Evolutionary conservation across 225 moss, liverwort and hornwort species (phyloP), one percentile per base, ranked within the genome.

Genomic region (Physcomitrium patens): DNA sequence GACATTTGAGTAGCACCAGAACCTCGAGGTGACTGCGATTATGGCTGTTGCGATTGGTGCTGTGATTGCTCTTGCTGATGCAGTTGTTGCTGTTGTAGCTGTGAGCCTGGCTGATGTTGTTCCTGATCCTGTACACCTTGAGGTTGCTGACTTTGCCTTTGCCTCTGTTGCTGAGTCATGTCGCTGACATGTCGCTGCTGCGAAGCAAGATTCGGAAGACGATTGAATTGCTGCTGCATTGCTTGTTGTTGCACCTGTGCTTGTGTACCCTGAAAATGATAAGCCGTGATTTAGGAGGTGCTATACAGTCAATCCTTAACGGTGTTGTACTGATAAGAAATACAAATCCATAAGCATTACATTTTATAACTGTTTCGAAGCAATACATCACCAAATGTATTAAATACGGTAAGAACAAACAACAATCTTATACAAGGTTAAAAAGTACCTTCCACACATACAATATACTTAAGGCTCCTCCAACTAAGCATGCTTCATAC

Each of bases 231-330:
- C 65, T 87, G 90, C 56, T 83, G 90, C 55, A 76, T 70, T 76
- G 88, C 67, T 77, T 83, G 59, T 81, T 91, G 91, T 72, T 86
- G 91, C 80, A 88, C 78, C 81, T 84, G 84, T 41, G 68, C 70
- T 77, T 83, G 86, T 56, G 73, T 22, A 51, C 64, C 80, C 76
- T 85, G 72, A 18, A 54, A 54, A 22, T 9, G 41, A 81, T 54
- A 42, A 81, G 24, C 65, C 46, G 47, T 44, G 27, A 24, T 26
- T 60, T 51, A 67, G 2, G 43, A 55, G 1, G 37, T 22, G 24
- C 66, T 7, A 75, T 56, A 66, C 7, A 69, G 15, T 9, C 24
- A 24, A 24, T 24, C 1, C 24, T 24, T 24, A 24, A 24, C 24
- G 24, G 1, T 24, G 24, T 24, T 24, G 24, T 24, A 24, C 24